Percentiles rank a stretch among this genome's conserved stretches.
Evolutionary conservation across 176 grass and related monocot genomes (phyloP).

Genomic region (Panicum miliaceum): DNA sequence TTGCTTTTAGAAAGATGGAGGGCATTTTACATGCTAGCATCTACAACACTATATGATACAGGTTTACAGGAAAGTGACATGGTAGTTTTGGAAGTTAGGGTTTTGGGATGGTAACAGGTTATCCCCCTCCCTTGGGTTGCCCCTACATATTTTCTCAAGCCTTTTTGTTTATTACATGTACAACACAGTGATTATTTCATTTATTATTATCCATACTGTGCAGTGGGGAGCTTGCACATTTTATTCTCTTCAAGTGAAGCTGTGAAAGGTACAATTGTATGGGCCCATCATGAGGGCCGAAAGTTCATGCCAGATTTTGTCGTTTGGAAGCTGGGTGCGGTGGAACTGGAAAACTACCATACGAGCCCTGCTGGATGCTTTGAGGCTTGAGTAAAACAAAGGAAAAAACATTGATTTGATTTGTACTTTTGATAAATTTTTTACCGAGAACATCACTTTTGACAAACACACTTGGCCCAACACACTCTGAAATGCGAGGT

Average conservation of each 20-base stretch:
- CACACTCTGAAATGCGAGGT: background rate
- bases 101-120: conserved; percentile 46
- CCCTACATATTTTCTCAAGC: conserved; percentile 37
- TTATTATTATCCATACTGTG: conserved; percentile 35
- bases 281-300: background rate
- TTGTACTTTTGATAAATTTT: background rate
- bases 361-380: background rate
- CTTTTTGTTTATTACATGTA: conserved; percentile 52
- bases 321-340: background rate
- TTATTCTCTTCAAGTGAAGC: background rate
- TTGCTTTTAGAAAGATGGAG: conserved; percentile 69
- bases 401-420: background rate
- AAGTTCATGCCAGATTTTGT: background rate
- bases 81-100: conserved; percentile 46
- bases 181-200: conserved; percentile 50
- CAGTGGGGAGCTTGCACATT: conserved; percentile 31
- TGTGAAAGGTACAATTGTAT: background rate
- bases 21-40: conserved; percentile 50
- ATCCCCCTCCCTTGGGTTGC: conserved; percentile 33
- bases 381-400: background rate
- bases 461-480: no score
- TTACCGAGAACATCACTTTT: background rate
- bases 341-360: background rate
- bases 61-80: conserved; percentile 54
- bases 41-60: conserved; percentile 46